Base-by-base conservation (phyloP, 441 rosid genomes). In the Euphorbia neoarborescens region DNA sequence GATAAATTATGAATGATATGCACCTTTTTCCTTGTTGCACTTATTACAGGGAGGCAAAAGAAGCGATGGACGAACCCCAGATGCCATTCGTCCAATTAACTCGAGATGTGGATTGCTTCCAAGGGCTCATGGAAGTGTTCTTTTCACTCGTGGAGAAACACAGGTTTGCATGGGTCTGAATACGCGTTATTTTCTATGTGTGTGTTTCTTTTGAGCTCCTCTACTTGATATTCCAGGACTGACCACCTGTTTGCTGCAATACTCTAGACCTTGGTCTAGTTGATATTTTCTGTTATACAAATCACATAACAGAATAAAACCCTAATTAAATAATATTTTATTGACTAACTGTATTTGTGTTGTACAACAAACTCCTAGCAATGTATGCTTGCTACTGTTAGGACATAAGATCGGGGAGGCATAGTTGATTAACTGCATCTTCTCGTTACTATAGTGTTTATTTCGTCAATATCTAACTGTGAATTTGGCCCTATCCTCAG, bases 131-230 rank as follows among this genome's bases (percentile, higher is more conserved):
- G 98, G 99, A 73, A 95, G 99, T 80, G 84, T 94, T 76, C 99
- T 95, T 72, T 95, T 95, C 82, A 95, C 99, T 38, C 99, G 97
- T 25, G 99, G 99, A 42, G 99, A 95, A 88, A 95, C 99, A 61
- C 99, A 95, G 97, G 99, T 90, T 71, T 63, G 69, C 51, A 60
- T 66, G 60, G 37, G 38, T 66, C 46, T 58, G 12, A 62, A 66
- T 9, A 22, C 8, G 11, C 73, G 6, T 20, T 46, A 24, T 40
- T 14, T 73, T 7, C 20, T 35, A 2, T 15, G 10, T 8, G 35
- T 20, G n/a, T 50, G 30, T 48, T 37, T 37, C 42, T 42, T 57
- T 46, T 57, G 22, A 56, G 51, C 28, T 24, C 63, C 30, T 28
- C 4, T 61, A 32, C 28, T 35, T 60, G 62, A 53, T n/a, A 15